Evolutionary conservation across 148 eudicot genomes (phyloP), one percentile per base, ranked within the genome.

Genomic region (Polygonum aviculare): DNA sequence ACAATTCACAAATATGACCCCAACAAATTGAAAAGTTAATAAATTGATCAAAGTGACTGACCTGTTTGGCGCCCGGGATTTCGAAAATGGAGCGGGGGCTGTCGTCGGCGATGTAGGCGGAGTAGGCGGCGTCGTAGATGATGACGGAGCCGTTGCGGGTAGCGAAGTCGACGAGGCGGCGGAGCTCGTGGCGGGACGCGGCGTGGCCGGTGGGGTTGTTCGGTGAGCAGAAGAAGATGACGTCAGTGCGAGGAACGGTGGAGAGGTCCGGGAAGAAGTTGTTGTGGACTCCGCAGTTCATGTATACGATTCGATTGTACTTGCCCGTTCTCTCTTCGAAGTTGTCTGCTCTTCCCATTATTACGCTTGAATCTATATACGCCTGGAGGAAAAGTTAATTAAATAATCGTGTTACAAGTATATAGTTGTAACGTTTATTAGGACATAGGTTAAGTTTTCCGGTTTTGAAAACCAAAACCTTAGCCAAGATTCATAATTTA

Each of bases 161-260:
- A 2, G 96, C 96, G 77, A 91, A 89, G 2, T 91, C 79, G 19
- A 93, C 93, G 12, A 93, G 89, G 15, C 84, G 86, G 59, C 81
- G 50, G 69, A 91, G 79, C 73, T 93, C 91, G 40, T 69, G 71
- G 57, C 84, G 49, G 7, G 98, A 79, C 7, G 96, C 92, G 50
- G 98, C 94, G 49, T 91, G 88, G 19, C 96, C 96, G 5, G 98
- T 93, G 6, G 96, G 98, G 77, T 93, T 93, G 75, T 93, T 91
- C 12, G 98, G 96, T 4, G 94, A 89, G 77, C 98, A 91, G 51
- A 93, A 93, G 88, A 91, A 93, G 31, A 93, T 88, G 40, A 90
- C 69, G 57, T 93, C 93, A 9, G 96, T 93, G 82, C 89, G 84
- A 35, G 83, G 74, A 62, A 82, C 81, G 1, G 74, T 84, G 0